phyloP scores from a whole-genome alignment of 2,329 filamentous ascomycete species.

The Mollisiaceae sp. region DNA sequence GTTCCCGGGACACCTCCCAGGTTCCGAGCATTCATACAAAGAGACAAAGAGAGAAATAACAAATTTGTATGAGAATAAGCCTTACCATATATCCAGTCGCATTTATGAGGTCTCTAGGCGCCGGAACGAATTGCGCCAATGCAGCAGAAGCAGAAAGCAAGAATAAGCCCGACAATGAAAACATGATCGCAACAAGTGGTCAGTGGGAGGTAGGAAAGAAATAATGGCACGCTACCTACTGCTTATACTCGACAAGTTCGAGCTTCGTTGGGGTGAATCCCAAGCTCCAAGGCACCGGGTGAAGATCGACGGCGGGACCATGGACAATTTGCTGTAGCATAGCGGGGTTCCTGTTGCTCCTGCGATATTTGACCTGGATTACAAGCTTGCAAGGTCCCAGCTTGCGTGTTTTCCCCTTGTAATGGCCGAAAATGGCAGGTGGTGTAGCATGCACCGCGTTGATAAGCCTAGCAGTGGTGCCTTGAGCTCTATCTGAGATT shows the following conservation, averaged over 20 bases:
- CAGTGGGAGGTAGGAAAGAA: neutral
- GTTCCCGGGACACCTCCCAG: too few species aligned
- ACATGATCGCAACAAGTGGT: neutral
- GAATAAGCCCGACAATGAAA: slow-evolving; percentile 9
- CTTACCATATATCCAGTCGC: slow-evolving; percentile 43
- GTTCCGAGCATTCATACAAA: too few species aligned
- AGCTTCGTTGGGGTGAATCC: neutral
- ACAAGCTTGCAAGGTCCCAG: neutral
- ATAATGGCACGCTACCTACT: neutral
- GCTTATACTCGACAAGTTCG: neutral
- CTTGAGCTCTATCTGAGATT: neutral
- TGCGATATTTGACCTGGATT: slow-evolving; percentile 2
- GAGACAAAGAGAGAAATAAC: too few species aligned
- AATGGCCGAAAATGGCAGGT: neutral
- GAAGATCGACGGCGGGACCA: neutral
- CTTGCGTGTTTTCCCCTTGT: neutral
- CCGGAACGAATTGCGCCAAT: slow-evolving; percentile 45
- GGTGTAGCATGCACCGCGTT: neutral
- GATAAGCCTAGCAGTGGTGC: neutral
- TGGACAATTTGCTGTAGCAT: neutral
- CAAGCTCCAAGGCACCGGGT: neutral
- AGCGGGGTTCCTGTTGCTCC: neutral
- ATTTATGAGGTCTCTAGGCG: slow-evolving; percentile 45
- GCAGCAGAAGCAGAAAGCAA: slow-evolving; percentile 21
- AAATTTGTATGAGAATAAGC: too few species aligned